Evolutionary conservation across 2,329 filamentous ascomycete genomes (phyloP), one percentile per base, ranked within the genome.

Genomic region (Fusarium heterosporum): DNA sequence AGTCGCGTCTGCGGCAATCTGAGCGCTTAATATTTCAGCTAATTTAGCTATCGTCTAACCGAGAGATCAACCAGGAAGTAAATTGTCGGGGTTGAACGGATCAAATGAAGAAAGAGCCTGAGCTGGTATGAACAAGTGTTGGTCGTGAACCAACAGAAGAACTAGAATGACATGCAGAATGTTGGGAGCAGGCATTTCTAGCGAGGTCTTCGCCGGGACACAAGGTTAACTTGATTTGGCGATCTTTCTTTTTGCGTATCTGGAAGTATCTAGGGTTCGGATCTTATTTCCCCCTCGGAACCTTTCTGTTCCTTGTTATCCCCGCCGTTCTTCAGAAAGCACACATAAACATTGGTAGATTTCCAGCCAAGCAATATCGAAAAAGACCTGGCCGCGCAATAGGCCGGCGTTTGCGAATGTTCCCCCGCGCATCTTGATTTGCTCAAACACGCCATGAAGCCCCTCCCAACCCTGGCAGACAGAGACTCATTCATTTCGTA

Each of bases 341-440:
- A 25, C 9, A 13, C 10, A 16, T 25, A 19, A 16, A 41, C 22
- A 41, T 41, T 26, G 17, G 22, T 22, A 39, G 8, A 8, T 9
- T 19, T 22, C 19, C 16, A 45, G 14, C 34, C 52, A 45, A 58
- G 41, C 32, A 45, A 25, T 36, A 40, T 12, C 17, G n/a, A 42
- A n/a, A 46, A 17, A 39, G 38, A 36, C 29, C 30, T 47, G 66
- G 66, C 55, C 66, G 52, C 66, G 40, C 43, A 53, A 52, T 19
- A 22, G 66, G 66, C 66, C 66, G 64, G 66, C 66, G 66, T 56
- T 32, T 68, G 61, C 32, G 51, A 39, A n/a, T n/a, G 36, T 45
- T 48, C 26, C 45, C 46, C n/a, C n/a, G n/a, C n/a, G n/a, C n/a
- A n/a, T n/a, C n/a, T n/a, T n/a, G n/a, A n/a, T n/a, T n/a, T n/a